Base-by-base conservation (phyloP, 1,284 basidiomycete genomes). In the Ustilago hordei region DNA sequence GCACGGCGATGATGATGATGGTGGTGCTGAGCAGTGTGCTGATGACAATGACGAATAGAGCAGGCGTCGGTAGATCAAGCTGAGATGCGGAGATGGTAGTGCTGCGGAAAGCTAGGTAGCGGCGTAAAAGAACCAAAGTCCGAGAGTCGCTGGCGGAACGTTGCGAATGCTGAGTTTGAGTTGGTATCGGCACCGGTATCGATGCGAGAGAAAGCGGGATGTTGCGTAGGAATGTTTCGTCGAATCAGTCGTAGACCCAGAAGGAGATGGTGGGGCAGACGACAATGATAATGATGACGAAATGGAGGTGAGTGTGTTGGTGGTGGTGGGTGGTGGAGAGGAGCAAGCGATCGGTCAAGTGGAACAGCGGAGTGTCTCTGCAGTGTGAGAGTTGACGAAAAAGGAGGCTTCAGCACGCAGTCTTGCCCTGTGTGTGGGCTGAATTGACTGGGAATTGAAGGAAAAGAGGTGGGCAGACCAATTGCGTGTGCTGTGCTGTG, bases 231-330 rank as follows among this genome's bases (percentile, higher is more conserved):
- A 31, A 55, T n/a, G 31, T 11, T 36, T 56, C 39, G 53, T 70
- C 64, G 56, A 63, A 55, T 71, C 52, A 71, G 64, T 60, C 64
- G 55, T 38, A 55, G 38, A 59, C 57, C 57, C 69, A 43, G 35
- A 2, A 28, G 34, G n/a, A 38, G 48, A 50, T 45, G 48, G 31
- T 19, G 39, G 45, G 38, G 23, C 3, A 28, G 23, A 28, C 23
- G 23, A 64, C 19, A 54, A 63, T 28, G 61, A 43, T 23, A 54
- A 36, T 54, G 69, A 55, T 56, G 69, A 59, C 48, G 56, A 50
- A n/a, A 36, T 38, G 43, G 39, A 55, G 32, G 41, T 35, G 9
- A 36, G 56, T 41, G 62, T 36, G 39, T 12, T 41, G 39, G 39
- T 41, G 43, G n/a, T 19, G 43, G 43, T 45, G n/a, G 55, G n/a